A percentile compares a stretch with the other conserved stretches of the same genome.
Conservation (phyloP, 2,329 filamentous ascomycete genomes). For the Sarocladium oryzae region DNA sequence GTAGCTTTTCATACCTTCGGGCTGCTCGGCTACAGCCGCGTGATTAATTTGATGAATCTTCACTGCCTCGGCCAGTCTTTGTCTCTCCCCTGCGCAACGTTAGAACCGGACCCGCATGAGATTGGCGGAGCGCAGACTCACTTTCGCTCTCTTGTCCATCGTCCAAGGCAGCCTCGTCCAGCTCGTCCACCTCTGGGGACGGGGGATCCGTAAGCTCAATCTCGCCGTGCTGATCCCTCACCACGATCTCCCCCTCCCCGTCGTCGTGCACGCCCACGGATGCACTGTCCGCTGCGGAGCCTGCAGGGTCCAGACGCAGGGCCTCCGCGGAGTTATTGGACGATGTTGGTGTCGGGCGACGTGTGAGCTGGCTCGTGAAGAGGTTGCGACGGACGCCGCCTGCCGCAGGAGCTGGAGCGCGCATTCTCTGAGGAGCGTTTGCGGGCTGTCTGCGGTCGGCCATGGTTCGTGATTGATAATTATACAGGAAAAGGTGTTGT, state of each 20-base stretch:
- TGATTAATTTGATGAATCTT: slow-evolving; percentile 53
- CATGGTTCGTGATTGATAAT: slow-evolving; percentile 2
- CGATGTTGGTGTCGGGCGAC: slow-evolving; percentile 5
- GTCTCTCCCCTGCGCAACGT: slow-evolving; percentile 44
- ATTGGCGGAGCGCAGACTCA: too few species aligned
- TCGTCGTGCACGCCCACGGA: neutral
- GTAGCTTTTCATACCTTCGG: slow-evolving; percentile 46
- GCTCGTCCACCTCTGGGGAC: slow-evolving; percentile 45
- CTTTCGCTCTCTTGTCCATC: slow-evolving; percentile 52
- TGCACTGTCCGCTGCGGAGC: neutral
- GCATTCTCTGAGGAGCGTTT: neutral
- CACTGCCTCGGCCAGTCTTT: slow-evolving; percentile 54
- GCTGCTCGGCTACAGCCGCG: slow-evolving; percentile 51
- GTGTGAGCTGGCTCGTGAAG: slow-evolving; percentile 44
- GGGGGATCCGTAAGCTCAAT: slow-evolving; percentile 54
- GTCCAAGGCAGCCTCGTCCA: slow-evolving; percentile 49
- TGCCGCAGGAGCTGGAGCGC: slow-evolving; percentile 1
- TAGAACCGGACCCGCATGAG: too few species aligned
- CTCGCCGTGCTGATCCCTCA: slow-evolving; percentile 57
- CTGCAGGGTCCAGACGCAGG: slow-evolving; percentile 35
- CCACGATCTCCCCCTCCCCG: slow-evolving; percentile 45
- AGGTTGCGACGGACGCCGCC: slow-evolving; percentile 37
- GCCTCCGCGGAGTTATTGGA: slow-evolving; percentile 33
- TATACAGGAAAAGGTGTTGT: neutral
- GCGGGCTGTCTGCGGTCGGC: slow-evolving; percentile 11